Base-by-base conservation (phyloP, 345 rosid genomes). In the Lenwebbia sp. region DNA sequence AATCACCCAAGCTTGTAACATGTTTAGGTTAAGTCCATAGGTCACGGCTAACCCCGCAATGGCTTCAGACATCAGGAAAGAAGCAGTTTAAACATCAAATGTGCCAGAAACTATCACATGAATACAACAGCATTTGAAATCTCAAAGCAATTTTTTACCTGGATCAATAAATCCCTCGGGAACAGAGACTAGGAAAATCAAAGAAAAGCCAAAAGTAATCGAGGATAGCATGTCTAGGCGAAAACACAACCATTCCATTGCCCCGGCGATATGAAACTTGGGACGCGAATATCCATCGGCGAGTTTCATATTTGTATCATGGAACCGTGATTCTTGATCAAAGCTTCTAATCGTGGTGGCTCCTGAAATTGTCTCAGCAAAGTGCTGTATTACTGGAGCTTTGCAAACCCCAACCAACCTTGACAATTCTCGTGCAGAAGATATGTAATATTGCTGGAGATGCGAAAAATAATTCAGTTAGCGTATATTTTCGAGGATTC, bases 31-130 rank as follows among this genome's bases (percentile, higher is more conserved):
- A 56, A 97, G 96, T 84, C 96, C 99, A 86, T 97, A 96, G 13
- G 96, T 96, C 76, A 95, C 98, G 4, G 96, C 95, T 85, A 97
- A 88, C 50, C 99, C 99, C 1, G 98, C 99, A 76, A 96, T 92
- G 85, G 92, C 99, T 96, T 56, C 57, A 60, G 78, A 22, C 83
- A 26, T 8, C 54, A 74, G 62, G 41, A 88, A 4, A 84, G 47
- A 3, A 52, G 11, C 19, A 49, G 78, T 19, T 83, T 75, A 53
- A 40, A 53, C 54, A 40, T 54, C 40, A 70, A 19, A 70, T 33
- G 78, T 37, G 41, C 13, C 5, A 10, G 78, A 53, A 83, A 51
- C 30, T 33, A 28, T 40, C 15, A 54, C n/a, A 33, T 83, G 33
- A 21, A 25, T 37, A 30, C 21, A 22, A 30, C 40, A 33, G 25